phyloP scores from a whole-genome alignment of 108 stramenopile genomes.

The Skeletonema marinoi region DNA sequence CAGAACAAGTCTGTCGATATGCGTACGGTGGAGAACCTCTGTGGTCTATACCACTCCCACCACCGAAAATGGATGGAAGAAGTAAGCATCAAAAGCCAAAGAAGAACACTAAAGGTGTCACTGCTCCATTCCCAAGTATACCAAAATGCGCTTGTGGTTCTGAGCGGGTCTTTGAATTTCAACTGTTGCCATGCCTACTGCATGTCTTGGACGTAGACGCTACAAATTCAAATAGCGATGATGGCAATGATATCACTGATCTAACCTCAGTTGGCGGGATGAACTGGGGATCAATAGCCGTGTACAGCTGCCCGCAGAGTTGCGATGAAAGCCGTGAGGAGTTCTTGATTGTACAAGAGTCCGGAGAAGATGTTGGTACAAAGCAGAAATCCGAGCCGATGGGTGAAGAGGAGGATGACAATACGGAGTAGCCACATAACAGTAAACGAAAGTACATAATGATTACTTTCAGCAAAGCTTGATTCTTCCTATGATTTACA shows the following conservation, averaged over 20 bases:
- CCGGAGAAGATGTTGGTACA: constrained; percentile 38
- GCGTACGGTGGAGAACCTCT: constrained; percentile 77
- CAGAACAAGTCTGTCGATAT: constrained; percentile 81
- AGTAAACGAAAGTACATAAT: not conserved
- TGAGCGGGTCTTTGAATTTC: constrained; percentile 68
- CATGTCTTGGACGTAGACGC: constrained; percentile 78
- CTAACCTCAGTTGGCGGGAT: constrained; percentile 61
- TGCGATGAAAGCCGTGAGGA: constrained; percentile 56
- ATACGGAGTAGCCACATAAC: not conserved
- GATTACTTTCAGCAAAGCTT: not conserved
- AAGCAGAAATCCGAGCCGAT: not conserved
- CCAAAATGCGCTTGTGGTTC: constrained; percentile 57
- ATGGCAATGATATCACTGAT: constrained; percentile 16
- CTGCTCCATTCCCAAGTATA: constrained; percentile 32
- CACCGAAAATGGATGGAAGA: not conserved
- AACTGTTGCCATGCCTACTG: constrained; percentile 72
- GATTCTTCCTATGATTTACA: not conserved
- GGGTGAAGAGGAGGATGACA: constrained; percentile 5
- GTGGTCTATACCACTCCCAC: constrained; percentile 69
- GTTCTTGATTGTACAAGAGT: constrained; percentile 64
- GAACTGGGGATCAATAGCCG: constrained; percentile 84
- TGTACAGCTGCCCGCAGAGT: constrained; percentile 70
- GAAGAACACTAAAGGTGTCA: not conserved
- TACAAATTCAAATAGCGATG: not conserved
- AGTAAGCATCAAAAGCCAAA: constrained; percentile 8